Evolutionary conservation across 2,329 filamentous ascomycete species (phyloP).

Genomic region (Zasmidium angulare): DNA sequence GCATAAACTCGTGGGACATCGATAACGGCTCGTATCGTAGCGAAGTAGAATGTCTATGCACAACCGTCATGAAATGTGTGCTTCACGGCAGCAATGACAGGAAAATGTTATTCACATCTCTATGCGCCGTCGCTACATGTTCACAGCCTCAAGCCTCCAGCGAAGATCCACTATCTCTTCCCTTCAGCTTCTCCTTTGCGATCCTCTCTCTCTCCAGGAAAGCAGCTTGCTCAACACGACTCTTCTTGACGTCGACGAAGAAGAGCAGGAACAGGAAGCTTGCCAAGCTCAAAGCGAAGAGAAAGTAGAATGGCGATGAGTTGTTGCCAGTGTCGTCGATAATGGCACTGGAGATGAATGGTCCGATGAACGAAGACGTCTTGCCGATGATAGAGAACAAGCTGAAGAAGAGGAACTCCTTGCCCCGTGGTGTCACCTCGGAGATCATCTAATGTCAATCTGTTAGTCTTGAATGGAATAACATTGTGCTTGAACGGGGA

Average conservation of each 20-base stretch:
- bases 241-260: slow-evolving; percentile 63
- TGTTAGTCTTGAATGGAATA: background rate
- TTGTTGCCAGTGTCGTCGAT: slow-evolving; percentile 63
- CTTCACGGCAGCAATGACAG: no score
- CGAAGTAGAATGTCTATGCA: no score
- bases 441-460: slow-evolving; percentile 58
- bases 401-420: slow-evolving; percentile 70
- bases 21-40: no score
- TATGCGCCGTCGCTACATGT: no score
- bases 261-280: slow-evolving; percentile 56
- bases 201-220: slow-evolving; percentile 47
- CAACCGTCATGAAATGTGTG: no score
- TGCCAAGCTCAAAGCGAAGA: slow-evolving; percentile 58
- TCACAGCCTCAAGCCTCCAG: background rate
- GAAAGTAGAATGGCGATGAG: slow-evolving; percentile 65
- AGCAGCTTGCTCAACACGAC: slow-evolving; percentile 57
- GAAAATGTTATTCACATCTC: no score
- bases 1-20: background rate
- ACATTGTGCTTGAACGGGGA: background rate
- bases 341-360: slow-evolving; percentile 67
- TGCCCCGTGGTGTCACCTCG: slow-evolving; percentile 66
- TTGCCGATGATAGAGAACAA: slow-evolving; percentile 69
- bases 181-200: slow-evolving; percentile 25
- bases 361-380: slow-evolving; percentile 67
- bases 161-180: background rate